phyloP scores from a whole-genome alignment of 768 basidiomycete species.

The Tephrocybe sp. region DNA sequence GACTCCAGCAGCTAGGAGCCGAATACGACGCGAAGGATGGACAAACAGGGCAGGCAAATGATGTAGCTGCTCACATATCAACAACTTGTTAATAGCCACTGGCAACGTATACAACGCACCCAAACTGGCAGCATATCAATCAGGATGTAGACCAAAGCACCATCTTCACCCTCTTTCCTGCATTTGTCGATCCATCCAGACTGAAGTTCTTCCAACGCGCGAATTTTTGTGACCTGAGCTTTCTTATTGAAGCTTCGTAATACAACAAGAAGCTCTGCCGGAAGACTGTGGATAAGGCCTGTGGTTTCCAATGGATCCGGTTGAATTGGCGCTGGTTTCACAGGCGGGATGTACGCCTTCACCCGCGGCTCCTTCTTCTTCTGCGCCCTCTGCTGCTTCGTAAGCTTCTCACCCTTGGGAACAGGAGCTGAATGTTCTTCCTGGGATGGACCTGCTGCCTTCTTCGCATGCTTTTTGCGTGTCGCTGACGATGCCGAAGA shows the following conservation, averaged over 20 bases:
- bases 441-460: constrained; percentile 42
- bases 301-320: constrained; percentile 88
- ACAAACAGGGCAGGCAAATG: constrained; percentile 82
- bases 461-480: constrained; percentile 91
- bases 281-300: constrained; percentile 72
- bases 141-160: constrained; percentile 34
- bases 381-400: constrained; percentile 51
- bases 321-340: constrained; percentile 69
- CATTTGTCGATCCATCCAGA: constrained; percentile 63
- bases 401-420: constrained; percentile 47
- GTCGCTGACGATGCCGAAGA: constrained; percentile 85
- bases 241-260: constrained; percentile 86
- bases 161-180: constrained; percentile 41
- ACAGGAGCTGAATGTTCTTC: constrained; percentile 35
- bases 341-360: constrained; percentile 87
- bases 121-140: constrained; percentile 84
- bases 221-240: constrained; percentile 78
- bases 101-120: constrained; percentile 45
- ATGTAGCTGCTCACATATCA: constrained; percentile 57
- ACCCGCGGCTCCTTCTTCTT: constrained; percentile 74
- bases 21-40: constrained; percentile 78
- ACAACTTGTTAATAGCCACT: not conserved
- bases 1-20: constrained; percentile 54
- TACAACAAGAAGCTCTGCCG: constrained; percentile 81
- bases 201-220: constrained; percentile 84